Conservation (phyloP, 228 moss, liverwort and hornwort genomes). For the Sphagnum fallax region DNA sequence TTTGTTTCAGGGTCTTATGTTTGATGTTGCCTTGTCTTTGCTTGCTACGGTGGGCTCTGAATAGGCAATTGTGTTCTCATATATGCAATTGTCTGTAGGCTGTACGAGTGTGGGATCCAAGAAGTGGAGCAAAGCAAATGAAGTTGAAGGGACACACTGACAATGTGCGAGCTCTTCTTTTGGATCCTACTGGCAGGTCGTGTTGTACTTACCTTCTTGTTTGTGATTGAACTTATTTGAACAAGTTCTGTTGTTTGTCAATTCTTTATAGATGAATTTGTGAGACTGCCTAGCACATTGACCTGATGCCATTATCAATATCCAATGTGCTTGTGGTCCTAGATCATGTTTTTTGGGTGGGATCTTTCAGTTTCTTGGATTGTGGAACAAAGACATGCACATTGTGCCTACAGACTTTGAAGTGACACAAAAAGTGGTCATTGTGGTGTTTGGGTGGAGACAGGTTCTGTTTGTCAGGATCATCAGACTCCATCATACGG, state of each 20-base stretch:
- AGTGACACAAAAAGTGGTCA: too few relatives aligned
- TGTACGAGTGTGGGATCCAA: slow-evolving; percentile 92
- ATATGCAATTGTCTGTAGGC: slow-evolving; percentile 29
- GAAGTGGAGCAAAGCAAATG: slow-evolving; percentile 94
- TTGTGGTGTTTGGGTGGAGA: slow-evolving; percentile 13
- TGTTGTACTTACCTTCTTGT: background rate
- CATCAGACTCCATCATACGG: slow-evolving; percentile 95
- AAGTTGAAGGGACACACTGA: slow-evolving; percentile 96
- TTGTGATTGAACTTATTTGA: background rate
- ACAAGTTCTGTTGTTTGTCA: background rate
- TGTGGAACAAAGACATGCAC: too few relatives aligned
- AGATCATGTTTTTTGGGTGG: background rate
- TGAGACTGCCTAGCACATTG: too few relatives aligned
- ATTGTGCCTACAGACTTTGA: too few relatives aligned
- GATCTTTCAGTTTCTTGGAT: too few relatives aligned
- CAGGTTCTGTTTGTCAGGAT: slow-evolving; percentile 94
- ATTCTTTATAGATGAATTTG: background rate
- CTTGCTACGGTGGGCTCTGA: slow-evolving; percentile 95
- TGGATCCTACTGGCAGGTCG: slow-evolving; percentile 86
- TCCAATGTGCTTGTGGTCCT: too few relatives aligned
- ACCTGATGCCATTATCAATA: too few relatives aligned
- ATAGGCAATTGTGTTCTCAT: slow-evolving; percentile 44
- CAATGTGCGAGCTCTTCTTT: slow-evolving; percentile 85
- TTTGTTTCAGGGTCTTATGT: background rate
- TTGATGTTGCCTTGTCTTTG: slow-evolving; percentile 5